Evolutionary conservation across 768 basidiomycete genomes (phyloP).

Genomic region (Tulasnella sp.): DNA sequence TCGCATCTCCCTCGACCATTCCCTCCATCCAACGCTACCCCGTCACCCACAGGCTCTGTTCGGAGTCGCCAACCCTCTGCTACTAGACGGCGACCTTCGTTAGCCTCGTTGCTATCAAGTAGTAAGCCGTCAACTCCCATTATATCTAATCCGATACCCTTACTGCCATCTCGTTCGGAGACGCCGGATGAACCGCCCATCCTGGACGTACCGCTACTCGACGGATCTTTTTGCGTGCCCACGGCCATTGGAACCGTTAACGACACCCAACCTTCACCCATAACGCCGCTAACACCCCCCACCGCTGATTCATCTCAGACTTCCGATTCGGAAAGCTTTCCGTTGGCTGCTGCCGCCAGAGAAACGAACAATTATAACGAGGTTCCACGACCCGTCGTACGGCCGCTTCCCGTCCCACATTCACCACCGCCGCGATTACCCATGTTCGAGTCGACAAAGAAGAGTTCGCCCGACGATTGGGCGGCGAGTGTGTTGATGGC

Average conservation of each 20-base stretch:
- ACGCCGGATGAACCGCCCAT: slow-evolving; percentile 9
- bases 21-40: slow-evolving; percentile 8
- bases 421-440: slow-evolving; percentile 15
- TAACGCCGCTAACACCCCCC: background rate
- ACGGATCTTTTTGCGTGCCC: slow-evolving; percentile 5
- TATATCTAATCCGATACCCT: slow-evolving; percentile 9
- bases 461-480: slow-evolving; percentile 45
- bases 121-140: slow-evolving; percentile 12
- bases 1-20: background rate
- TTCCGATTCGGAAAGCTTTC: slow-evolving; percentile 13
- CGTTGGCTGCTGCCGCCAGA: background rate
- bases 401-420: background rate
- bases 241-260: background rate
- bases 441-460: slow-evolving; percentile 20
- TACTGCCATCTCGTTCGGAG: slow-evolving; percentile 6
- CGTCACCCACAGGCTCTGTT: slow-evolving; percentile 14
- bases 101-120: slow-evolving; percentile 7
- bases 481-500: slow-evolving; percentile 59
- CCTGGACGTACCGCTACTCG: background rate
- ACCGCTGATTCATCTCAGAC: background rate
- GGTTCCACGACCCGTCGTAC: slow-evolving; percentile 8
- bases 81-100: slow-evolving; percentile 6
- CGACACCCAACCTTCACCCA: background rate
- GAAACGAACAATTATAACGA: slow-evolving; percentile 12
- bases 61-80: slow-evolving; percentile 10